A percentile compares a stretch with the other conserved stretches of the same genome.
These are phyloP conservation scores for Alternaria postmessia DNA, from an alignment of 2,329 filamentous ascomycete species.

Conservation along the genomic window DNA sequence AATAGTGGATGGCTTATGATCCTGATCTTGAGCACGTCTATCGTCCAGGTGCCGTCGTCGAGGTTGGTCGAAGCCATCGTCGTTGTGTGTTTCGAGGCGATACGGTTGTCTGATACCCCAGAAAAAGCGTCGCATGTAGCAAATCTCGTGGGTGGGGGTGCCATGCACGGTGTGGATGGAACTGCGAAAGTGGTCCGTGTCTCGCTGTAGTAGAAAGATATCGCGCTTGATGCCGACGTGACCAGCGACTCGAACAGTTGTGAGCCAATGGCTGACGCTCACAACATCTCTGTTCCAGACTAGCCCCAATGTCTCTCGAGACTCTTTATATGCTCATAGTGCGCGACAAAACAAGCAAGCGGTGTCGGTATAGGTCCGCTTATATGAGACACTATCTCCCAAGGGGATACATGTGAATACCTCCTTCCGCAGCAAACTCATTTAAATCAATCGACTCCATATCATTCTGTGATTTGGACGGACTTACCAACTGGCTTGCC, in stretches of 20 bases:
- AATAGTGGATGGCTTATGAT: background rate
- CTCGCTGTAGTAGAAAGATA: background rate
- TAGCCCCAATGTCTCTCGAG: background rate
- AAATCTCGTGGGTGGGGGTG: too few relatives aligned
- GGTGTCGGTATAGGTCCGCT: background rate
- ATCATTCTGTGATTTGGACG: background rate
- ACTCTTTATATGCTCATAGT: background rate
- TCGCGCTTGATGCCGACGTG: background rate
- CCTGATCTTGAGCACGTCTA: background rate
- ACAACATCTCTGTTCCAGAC: background rate
- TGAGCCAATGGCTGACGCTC: background rate
- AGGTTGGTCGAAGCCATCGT: background rate
- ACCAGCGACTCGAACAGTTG: background rate
- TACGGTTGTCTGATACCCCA: too few relatives aligned
- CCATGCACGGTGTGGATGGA: background rate
- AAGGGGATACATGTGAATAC: background rate
- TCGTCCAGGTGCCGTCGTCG: background rate
- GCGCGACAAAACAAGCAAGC: background rate
- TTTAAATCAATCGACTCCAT: background rate
- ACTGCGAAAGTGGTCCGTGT: background rate
- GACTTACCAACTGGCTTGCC: background rate
- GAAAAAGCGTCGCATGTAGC: background rate
- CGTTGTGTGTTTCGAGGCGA: background rate
- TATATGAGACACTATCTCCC: background rate
- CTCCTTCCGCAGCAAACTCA: fast-evolving